Conservation (phyloP, 331 rosid species). For the Prunus yedoensis region DNA sequence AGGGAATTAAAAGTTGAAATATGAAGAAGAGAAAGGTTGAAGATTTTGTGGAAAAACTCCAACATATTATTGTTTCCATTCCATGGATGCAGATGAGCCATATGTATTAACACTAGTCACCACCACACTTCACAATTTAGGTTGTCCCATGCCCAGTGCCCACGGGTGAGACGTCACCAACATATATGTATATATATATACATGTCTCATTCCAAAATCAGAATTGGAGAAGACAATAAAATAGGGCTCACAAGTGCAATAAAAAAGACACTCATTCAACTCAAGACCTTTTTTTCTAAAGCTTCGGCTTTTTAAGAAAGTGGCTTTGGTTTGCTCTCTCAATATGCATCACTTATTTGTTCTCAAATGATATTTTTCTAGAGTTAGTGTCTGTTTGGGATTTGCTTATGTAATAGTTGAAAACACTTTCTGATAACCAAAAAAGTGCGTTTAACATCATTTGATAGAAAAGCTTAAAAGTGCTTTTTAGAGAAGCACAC, state of each 20-base stretch:
- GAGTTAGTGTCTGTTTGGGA: neutral
- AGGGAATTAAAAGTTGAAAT: too few species aligned
- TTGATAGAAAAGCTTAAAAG: too few species aligned
- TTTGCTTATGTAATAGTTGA: too few species aligned
- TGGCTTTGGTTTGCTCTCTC: conserved; percentile 27
- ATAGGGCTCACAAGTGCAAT: conserved; percentile 23
- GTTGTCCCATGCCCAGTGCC: neutral
- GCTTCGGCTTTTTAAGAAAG: conserved; percentile 18
- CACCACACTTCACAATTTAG: neutral
- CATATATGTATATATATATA: neutral
- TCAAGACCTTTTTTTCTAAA: conserved; percentile 33
- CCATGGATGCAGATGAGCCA: too few species aligned
- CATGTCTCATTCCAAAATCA: conserved; percentile 31
- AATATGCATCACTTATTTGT: conserved; percentile 17
- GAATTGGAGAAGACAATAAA: conserved; percentile 21
- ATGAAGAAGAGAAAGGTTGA: too few species aligned
- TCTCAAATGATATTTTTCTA: conserved; percentile 19
- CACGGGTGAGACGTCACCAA: neutral
- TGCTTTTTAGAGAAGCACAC: too few species aligned
- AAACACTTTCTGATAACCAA: too few species aligned
- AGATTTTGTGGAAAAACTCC: too few species aligned
- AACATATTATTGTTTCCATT: too few species aligned
- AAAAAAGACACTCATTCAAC: conserved; percentile 42
- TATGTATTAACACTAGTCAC: too few species aligned
- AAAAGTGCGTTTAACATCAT: too few species aligned